Evolutionary conservation across 108 stramenopile species (phyloP).

Genomic region (Nitzschia sp.): DNA sequence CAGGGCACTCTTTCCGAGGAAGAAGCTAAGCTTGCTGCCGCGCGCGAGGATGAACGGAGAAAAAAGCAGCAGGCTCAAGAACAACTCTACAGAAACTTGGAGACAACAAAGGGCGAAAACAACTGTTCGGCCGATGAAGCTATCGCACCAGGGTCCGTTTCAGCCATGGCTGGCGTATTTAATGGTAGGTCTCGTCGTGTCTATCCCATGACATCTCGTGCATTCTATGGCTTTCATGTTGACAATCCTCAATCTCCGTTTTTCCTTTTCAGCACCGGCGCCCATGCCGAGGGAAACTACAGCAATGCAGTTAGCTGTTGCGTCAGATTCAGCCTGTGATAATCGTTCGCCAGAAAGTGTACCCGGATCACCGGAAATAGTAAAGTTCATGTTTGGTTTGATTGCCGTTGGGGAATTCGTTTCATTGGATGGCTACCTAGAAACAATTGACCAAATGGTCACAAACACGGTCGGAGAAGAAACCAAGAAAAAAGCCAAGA

Average conservation of each 20-base stretch:
- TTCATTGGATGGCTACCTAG: conserved; percentile 14
- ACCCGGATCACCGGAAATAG: background rate
- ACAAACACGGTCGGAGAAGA: conserved; percentile 1
- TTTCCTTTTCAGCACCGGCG: background rate
- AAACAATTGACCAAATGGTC: conserved; percentile 14
- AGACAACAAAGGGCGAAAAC: background rate
- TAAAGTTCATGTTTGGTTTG: conserved; percentile 31
- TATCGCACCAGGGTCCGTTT: conserved; percentile 13
- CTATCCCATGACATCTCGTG: too few relatives aligned
- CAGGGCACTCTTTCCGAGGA: conserved; percentile 27
- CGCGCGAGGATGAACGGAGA: conserved; percentile 23
- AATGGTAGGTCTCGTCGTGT: background rate
- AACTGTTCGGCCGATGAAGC: background rate
- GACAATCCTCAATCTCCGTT: background rate
- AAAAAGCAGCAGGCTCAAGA: conserved; percentile 19
- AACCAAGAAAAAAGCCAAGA: background rate
- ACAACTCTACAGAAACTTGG: conserved; percentile 1
- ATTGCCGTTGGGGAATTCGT: background rate
- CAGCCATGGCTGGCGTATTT: conserved; percentile 15
- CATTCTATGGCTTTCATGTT: too few relatives aligned
- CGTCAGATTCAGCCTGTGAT: background rate
- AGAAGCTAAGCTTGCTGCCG: conserved; percentile 24
- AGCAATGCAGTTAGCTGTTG: background rate
- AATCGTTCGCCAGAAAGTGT: background rate
- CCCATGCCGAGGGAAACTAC: background rate